phyloP scores from a whole-genome alignment of 2,329 filamentous ascomycete species.

The Kalaharituber pfeilii region DNA sequence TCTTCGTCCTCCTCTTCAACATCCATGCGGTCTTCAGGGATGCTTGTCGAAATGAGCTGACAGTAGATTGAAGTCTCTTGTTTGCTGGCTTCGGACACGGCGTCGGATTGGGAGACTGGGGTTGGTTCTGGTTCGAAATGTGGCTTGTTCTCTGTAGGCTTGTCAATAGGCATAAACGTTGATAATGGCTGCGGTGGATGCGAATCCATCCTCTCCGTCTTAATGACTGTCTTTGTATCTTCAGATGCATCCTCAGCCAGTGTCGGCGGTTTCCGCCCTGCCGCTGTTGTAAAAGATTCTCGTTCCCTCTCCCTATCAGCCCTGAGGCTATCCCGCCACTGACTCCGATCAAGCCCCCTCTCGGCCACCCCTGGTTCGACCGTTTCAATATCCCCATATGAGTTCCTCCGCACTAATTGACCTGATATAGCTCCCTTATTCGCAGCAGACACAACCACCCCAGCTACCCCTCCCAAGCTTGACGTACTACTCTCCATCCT shows the following conservation, averaged over 20 bases:
- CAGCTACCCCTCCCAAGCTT: background rate
- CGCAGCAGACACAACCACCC: background rate
- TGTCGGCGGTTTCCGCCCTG: too few species aligned
- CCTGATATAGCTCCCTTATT: conserved; percentile 5
- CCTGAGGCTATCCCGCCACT: background rate
- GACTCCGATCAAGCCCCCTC: conserved; percentile 10
- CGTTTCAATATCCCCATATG: conserved; percentile 30
- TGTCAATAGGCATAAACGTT: background rate
- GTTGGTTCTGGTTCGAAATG: background rate
- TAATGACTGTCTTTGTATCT: background rate
- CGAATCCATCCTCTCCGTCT: background rate
- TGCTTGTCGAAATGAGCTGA: conserved; percentile 17
- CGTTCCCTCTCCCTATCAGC: conserved; percentile 10
- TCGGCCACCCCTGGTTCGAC: conserved; percentile 23
- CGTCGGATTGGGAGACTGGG: background rate
- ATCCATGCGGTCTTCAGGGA: conserved; percentile 26
- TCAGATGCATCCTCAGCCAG: background rate
- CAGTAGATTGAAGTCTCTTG: background rate
- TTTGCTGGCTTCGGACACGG: background rate
- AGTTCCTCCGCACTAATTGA: conserved; percentile 9
- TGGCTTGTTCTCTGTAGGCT: background rate
- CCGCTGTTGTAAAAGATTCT: background rate
- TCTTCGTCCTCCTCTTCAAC: conserved; percentile 29
- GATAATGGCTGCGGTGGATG: background rate
- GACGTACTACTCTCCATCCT: background rate